Conservation (phyloP, 176 grass and related monocot species). For the Phoenix roebelenii region DNA sequence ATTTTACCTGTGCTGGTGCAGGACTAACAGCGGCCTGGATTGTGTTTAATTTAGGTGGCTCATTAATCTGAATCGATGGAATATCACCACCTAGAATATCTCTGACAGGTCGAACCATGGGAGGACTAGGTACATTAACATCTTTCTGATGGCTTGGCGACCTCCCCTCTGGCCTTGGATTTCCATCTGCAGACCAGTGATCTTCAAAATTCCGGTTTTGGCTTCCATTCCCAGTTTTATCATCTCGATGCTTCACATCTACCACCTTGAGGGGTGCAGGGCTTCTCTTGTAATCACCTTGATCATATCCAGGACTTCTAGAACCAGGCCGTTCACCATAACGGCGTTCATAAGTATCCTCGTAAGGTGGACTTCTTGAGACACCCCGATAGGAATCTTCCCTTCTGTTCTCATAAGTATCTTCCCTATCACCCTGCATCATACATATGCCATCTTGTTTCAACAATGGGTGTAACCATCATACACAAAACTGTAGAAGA, state of each 20-base stretch:
- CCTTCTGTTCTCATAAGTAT: constrained; percentile 23
- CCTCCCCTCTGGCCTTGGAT: constrained; percentile 1
- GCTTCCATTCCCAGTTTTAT: no score
- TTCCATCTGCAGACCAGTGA: not conserved
- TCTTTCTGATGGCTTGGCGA: constrained; percentile 11
- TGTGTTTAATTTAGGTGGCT: constrained; percentile 44
- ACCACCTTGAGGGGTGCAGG: constrained; percentile 15
- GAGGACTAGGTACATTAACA: not conserved
- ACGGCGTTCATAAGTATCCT: constrained; percentile 9
- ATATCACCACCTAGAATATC: constrained; percentile 22
- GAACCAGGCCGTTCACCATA: constrained; percentile 8
- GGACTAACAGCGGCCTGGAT: constrained; percentile 37
- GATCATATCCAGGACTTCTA: constrained; percentile 14
- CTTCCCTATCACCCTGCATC: constrained; percentile 33
- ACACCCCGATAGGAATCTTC: constrained; percentile 23
- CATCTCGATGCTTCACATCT: not conserved
- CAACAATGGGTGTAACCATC: no score
- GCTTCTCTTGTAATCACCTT: constrained; percentile 3
- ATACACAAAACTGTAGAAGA: not conserved
- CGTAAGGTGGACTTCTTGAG: constrained; percentile 23
- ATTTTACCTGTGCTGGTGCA: constrained; percentile 38
- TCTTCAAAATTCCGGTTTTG: constrained; percentile 1
- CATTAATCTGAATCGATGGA: constrained; percentile 60
- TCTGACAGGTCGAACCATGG: not conserved
- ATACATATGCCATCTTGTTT: not conserved